These are phyloP conservation scores for Spongospora subterranea DNA, from an alignment of 208 protist genomes.

Conservation along the genomic window DNA sequence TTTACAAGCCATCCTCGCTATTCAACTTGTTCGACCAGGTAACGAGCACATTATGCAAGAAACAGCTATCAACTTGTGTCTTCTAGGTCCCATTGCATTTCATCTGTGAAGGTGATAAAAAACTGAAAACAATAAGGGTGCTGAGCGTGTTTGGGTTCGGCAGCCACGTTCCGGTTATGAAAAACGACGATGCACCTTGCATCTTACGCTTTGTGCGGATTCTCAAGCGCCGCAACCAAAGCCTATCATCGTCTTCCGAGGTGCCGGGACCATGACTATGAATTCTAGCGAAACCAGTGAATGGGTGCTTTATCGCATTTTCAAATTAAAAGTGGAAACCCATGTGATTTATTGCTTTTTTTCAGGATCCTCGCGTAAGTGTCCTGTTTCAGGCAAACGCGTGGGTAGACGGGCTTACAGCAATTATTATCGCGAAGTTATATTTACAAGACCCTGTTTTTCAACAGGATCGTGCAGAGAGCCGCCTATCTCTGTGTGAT, in stretches of 20 bases:
- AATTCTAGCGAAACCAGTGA: neutral
- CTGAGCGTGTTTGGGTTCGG: neutral
- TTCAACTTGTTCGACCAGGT: slow-evolving; percentile 21
- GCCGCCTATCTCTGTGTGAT: neutral
- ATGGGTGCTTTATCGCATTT: neutral
- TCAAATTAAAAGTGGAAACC: neutral
- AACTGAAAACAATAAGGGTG: neutral
- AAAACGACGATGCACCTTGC: neutral
- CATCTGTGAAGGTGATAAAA: neutral
- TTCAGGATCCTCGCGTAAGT: neutral
- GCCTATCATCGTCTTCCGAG: neutral
- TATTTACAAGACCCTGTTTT: neutral
- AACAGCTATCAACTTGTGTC: neutral
- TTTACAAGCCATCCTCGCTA: neutral
- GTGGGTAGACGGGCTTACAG: neutral
- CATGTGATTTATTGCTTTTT: neutral
- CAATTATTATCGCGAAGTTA: neutral
- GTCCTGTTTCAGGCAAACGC: neutral
- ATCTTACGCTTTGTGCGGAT: neutral
- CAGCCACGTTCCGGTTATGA: neutral
- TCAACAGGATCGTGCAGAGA: neutral
- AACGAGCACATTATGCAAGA: neutral
- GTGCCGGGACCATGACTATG: neutral
- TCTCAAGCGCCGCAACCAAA: neutral
- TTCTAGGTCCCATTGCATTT: neutral